Base-by-base conservation (phyloP, 225 moss, liverwort and hornwort genomes). In the Physcomitrellopsis africana region DNA sequence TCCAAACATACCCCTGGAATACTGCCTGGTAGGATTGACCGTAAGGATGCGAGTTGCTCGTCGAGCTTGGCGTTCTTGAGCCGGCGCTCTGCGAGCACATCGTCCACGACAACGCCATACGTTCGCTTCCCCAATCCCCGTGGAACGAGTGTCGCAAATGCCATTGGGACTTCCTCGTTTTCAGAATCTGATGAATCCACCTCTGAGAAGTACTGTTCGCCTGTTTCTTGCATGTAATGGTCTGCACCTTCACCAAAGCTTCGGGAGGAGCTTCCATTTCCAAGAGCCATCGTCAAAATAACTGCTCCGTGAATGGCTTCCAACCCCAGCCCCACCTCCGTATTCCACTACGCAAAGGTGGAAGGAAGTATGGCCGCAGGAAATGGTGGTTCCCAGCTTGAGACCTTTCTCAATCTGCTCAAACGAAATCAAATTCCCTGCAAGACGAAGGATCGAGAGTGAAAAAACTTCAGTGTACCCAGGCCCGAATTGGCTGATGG, bases 41-140 rank as follows among this genome's bases (percentile, higher is more conserved):
- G 75, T 72, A 86, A 74, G 74, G 74, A 80, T 8, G 57, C 80
- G 52, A 86, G 71, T 48, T 83, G 77, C 70, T 86, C 80, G 71
- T 83, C 80, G 67, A 86, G 86, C 74, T 80, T 86, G 63, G 82
- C 77, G 41, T 68, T 79, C 82, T 86, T 83, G 14, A 74, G 71
- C 19, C 77, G 80, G 19, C 82, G 86, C 63, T 86, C 74, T 64
- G 77, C 46, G 19, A 75, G 43, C 75, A 86, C 46, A 72, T 80
- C 82, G 22, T 86, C 86, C 17, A 77, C 63, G 14, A 86, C 2
- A 13, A 86, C 72, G n/a, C 86, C 86, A 75, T 86, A 86, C 1
- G 82, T 83, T 53, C 82, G 80, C 75, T 86, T 86, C 14, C 82
- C 77, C 44, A 71, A 82, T 32, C 32, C 32, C 7, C 82, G 75